Base-by-base conservation (phyloP, 257 asterid species). In the Plectranthus barbatus region DNA sequence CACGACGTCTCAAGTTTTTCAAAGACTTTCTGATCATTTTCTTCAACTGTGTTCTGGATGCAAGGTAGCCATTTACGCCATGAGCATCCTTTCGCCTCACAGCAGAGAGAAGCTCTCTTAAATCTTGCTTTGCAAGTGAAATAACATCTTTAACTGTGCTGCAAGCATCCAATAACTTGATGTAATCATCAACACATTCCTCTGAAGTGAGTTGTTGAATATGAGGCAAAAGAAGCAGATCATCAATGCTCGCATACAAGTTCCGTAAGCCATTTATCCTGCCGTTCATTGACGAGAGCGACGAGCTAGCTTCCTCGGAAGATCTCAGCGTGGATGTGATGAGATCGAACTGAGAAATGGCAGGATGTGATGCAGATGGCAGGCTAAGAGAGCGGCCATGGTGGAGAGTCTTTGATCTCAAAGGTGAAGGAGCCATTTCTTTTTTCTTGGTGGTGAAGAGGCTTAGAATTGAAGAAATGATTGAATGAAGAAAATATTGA, bases 331-430 rank as follows among this genome's bases (percentile, higher is more conserved):
- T 44, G 40, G 70, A 67, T 36, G 72, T 23, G 57, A 9, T 55
- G 2, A 77, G 70, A 6, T 75, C 75, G 4, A 81, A 57, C 9
- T 69, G 76, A 44, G 72, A 74, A 54, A 73, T 14, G 42, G 56
- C 33, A 8, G 81, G 79, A 29, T 67, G 74, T 48, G 71, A 66
- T 33, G 9, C 15, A n/a, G 78, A 63, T 31, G 83, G 83, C 23
- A 81, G 75, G 69, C 83, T 81, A 24, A 79, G 59, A 59, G 83
- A 78, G 42, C 74, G 83, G 62, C 74, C 76, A 56, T 77, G 80
- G 10, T 64, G 74, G 21, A 34, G 61, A 73, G 72, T 26, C 66
- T 77, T 77, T 8, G 76, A 61, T 62, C 75, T 77, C 75, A 72
- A 62, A 68, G 85, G 80, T 14, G 83, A 77, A 61, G 74, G 52